Evolutionary conservation across 495 filamentous ascomycete species (phyloP).

Genomic region (Aspergillus nanangensis): DNA sequence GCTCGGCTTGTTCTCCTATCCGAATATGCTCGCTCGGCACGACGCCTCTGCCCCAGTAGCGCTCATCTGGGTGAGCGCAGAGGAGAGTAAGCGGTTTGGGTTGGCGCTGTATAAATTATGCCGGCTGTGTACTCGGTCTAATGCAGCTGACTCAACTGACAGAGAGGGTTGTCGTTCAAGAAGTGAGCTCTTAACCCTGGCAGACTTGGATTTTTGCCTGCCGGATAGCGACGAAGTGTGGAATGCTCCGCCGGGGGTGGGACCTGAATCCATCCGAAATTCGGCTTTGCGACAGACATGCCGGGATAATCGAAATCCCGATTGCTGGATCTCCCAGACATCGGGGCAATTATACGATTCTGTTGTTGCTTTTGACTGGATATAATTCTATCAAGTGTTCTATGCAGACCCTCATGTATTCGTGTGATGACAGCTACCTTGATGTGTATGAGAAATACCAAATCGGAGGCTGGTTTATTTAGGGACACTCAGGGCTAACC

Average conservation of each 20-base stretch:
- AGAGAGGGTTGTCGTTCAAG: neutral
- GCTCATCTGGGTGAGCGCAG: constrained; percentile 15
- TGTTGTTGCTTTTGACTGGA: too few species aligned
- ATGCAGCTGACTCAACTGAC: neutral
- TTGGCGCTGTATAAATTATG: constrained; percentile 18
- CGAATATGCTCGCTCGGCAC: constrained; percentile 16
- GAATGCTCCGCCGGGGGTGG: constrained; percentile 5
- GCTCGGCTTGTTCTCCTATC: constrained; percentile 16
- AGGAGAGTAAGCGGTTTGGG: constrained; percentile 20
- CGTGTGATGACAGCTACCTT: too few species aligned
- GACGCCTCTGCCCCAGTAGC: constrained; percentile 5
- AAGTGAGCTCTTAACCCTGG: constrained; percentile 7
- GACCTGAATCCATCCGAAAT: too few species aligned
- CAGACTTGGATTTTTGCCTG: constrained; percentile 14
- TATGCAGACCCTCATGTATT: too few species aligned
- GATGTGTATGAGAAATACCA: too few species aligned
- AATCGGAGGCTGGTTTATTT: too few species aligned
- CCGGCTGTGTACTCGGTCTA: constrained; percentile 4
- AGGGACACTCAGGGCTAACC: too few species aligned
- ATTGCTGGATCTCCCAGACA: too few species aligned
- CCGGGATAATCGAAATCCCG: too few species aligned
- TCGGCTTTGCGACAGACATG: too few species aligned
- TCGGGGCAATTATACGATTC: too few species aligned
- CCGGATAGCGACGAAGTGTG: constrained; percentile 18
- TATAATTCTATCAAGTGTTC: too few species aligned